These are phyloP conservation scores for Naganishia liquefaciens DNA, from an alignment of 1,284 basidiomycete genomes.

Conservation along the genomic window DNA sequence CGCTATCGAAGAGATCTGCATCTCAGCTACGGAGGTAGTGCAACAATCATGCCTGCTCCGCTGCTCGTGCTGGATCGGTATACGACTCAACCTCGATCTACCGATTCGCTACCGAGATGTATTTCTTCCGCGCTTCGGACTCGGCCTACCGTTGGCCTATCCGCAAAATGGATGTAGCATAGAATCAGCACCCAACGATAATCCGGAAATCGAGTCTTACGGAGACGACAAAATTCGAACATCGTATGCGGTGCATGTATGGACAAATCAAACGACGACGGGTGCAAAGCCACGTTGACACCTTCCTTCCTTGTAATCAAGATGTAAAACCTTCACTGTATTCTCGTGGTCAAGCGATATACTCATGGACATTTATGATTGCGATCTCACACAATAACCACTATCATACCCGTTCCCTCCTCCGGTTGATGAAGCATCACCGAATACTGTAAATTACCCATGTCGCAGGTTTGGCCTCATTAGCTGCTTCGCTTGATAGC, in stretches of 20 bases:
- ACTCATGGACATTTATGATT: background rate
- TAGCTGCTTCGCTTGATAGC: too few species aligned
- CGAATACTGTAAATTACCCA: too few species aligned
- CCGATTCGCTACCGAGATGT: constrained; percentile 3
- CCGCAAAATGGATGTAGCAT: background rate
- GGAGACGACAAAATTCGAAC: background rate
- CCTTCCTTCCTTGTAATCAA: background rate
- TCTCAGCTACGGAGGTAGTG: constrained; percentile 19
- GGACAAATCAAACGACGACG: background rate
- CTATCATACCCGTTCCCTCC: too few species aligned
- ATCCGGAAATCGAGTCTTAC: background rate
- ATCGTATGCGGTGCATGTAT: background rate
- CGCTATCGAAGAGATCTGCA: background rate
- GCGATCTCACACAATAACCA: too few species aligned
- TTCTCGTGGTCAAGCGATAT: background rate
- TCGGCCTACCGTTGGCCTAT: background rate
- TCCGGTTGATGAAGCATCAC: too few species aligned
- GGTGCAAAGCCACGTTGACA: background rate
- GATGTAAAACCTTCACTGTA: constrained; percentile 18
- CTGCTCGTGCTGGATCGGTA: constrained; percentile 13
- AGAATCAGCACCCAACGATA: background rate
- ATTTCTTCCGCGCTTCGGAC: background rate
- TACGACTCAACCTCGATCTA: constrained; percentile 1
- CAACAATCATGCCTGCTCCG: background rate
- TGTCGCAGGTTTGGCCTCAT: too few species aligned